Conservation (phyloP, 345 rosid genomes). For the Gossypium australe region DNA sequence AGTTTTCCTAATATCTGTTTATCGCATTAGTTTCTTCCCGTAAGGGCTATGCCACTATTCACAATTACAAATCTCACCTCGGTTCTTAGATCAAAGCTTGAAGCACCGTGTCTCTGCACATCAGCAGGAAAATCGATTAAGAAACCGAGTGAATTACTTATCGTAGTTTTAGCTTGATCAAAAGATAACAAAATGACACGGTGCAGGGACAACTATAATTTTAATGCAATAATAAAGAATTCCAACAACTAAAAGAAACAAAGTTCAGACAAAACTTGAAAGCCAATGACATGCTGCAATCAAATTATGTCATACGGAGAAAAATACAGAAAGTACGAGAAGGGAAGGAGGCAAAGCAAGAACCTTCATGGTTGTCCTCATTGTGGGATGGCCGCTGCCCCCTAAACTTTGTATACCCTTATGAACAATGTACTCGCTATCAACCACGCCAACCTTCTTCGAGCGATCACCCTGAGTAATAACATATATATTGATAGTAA, state of each 20-base stretch:
- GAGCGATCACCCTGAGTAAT: conserved; percentile 76
- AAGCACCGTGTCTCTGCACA: conserved; percentile 34
- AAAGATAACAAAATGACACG: background rate
- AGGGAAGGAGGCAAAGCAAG: background rate
- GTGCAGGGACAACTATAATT: background rate
- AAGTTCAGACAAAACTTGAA: background rate
- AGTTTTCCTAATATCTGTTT: background rate
- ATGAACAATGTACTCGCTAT: conserved; percentile 83
- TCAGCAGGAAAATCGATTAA: conserved; percentile 8
- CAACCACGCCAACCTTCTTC: conserved; percentile 79
- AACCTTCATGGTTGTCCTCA: conserved; percentile 44
- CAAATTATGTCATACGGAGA: background rate
- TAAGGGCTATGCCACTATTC: too few relatives aligned
- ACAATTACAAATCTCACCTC: conserved; percentile 44
- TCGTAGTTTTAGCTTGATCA: background rate
- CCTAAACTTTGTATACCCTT: conserved; percentile 87
- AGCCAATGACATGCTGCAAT: background rate
- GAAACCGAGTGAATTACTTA: background rate
- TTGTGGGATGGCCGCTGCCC: conserved; percentile 32
- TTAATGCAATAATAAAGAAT: background rate
- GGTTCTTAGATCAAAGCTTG: conserved; percentile 40
- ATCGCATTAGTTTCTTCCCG: too few relatives aligned
- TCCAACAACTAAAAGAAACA: background rate
- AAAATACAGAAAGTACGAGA: background rate
- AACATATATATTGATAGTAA: background rate